A percentile compares a stretch with the other conserved stretches of the same genome.
Evolutionary conservation across 148 eudicot species (phyloP).

Genomic region (Cornus suecica): DNA sequence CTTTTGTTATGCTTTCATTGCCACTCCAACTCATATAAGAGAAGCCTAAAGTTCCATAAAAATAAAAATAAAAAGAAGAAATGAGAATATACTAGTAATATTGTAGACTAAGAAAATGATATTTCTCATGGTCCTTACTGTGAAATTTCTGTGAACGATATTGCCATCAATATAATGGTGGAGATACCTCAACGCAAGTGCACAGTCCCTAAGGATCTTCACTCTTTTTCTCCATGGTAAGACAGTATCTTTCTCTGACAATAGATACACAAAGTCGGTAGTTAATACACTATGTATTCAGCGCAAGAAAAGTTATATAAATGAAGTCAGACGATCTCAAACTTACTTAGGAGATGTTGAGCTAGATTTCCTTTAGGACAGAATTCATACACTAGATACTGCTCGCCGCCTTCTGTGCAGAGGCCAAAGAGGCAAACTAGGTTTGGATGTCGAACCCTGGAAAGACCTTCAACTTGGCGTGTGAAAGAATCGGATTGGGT

Average conservation of each 20-base stretch:
- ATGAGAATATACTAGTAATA: no score
- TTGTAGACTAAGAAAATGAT: no score
- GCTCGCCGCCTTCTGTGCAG: slow-evolving; percentile 42
- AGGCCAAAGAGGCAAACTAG: slow-evolving; percentile 43
- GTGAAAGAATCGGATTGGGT: slow-evolving; percentile 37
- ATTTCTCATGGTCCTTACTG: slow-evolving; percentile 15
- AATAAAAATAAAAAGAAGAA: no score
- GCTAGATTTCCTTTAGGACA: slow-evolving; percentile 42
- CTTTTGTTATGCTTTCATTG: no score
- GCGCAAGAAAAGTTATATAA: no score
- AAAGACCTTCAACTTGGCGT: slow-evolving; percentile 35
- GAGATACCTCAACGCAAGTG: slow-evolving; percentile 40
- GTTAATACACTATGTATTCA: no score
- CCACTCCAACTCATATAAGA: no score
- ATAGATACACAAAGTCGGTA: background rate
- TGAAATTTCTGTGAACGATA: slow-evolving; percentile 48
- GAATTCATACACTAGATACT: slow-evolving; percentile 40
- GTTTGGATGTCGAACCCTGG: slow-evolving; percentile 40
- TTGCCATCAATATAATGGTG: slow-evolving; percentile 36
- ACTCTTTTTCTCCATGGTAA: slow-evolving; percentile 43
- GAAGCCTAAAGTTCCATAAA: no score
- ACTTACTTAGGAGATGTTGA: slow-evolving; percentile 36
- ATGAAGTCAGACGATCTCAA: background rate
- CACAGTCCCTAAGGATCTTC: slow-evolving; percentile 38
- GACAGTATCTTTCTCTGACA: slow-evolving; percentile 34